Percentiles rank a stretch among this genome's conserved stretches.
phyloP scores from a whole-genome alignment of 345 rosid species.

The Hypericum androsaemum region DNA sequence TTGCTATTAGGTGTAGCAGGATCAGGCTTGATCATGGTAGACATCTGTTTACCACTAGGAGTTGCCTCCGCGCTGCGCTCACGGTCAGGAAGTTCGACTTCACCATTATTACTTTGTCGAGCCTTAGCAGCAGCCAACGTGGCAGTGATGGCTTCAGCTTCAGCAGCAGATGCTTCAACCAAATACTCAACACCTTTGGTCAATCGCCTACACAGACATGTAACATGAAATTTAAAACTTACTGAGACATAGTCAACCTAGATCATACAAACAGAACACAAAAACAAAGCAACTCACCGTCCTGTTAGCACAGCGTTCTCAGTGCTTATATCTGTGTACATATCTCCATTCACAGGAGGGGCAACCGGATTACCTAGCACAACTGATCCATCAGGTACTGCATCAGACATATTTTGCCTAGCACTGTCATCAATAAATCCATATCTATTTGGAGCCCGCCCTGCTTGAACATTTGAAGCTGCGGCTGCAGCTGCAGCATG shows the following conservation, averaged over 20 bases:
- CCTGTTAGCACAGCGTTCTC: constrained; percentile 84
- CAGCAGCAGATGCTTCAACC: constrained; percentile 97
- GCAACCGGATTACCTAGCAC: constrained; percentile 93
- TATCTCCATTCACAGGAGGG: constrained; percentile 85
- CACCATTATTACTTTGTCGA: constrained; percentile 62
- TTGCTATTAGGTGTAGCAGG: constrained; percentile 48
- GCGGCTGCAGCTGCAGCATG: constrained; percentile 93
- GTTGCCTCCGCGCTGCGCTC: constrained; percentile 94
- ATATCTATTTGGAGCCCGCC: constrained; percentile 61
- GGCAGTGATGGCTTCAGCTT: constrained; percentile 97
- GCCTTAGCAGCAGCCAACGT: constrained; percentile 99
- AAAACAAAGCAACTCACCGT: constrained; percentile 14
- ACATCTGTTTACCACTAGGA: constrained; percentile 77
- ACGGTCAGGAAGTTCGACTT: constrained; percentile 77
- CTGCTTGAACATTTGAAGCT: constrained; percentile 53
- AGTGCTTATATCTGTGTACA: constrained; percentile 86
- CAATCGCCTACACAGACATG: constrained; percentile 46
- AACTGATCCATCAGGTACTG: constrained; percentile 72
- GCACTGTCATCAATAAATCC: constrained; percentile 75
- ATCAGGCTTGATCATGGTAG: constrained; percentile 61
- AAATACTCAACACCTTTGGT: constrained; percentile 90
- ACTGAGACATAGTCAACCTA: background rate
- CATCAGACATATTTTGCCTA: constrained; percentile 52
- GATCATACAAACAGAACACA: background rate
- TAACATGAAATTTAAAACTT: constrained; percentile 11